Percentiles rank a stretch among this genome's conserved stretches.
These are phyloP conservation scores for Arachnomyces sp. DNA, from an alignment of 2,329 filamentous ascomycete genomes.

Conservation along the genomic window DNA sequence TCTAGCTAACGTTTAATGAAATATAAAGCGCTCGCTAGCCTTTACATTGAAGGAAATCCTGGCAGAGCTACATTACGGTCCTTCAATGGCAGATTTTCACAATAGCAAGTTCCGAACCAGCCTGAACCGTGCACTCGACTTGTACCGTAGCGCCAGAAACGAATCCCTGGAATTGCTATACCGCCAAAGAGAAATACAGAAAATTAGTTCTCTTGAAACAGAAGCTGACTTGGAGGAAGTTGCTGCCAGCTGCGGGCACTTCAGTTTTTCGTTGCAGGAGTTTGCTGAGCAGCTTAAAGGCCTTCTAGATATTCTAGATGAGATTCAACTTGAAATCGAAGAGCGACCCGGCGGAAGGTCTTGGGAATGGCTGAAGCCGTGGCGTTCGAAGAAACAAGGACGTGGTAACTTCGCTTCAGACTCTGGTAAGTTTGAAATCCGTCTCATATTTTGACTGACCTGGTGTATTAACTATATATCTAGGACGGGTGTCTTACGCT, in stretches of 20 bases:
- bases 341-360: conserved; percentile 54
- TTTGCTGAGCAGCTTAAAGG: conserved; percentile 83
- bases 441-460: too few relatives aligned
- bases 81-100: conserved; percentile 51
- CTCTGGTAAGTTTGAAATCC: conserved; percentile 17
- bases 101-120: conserved; percentile 75
- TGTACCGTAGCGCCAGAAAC: conserved; percentile 69
- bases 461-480: conserved; percentile 1
- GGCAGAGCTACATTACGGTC: conserved; percentile 73
- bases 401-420: conserved; percentile 17
- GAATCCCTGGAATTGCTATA: conserved; percentile 74
- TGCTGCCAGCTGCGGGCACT: conserved; percentile 93
- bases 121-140: conserved; percentile 65
- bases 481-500: too few relatives aligned
- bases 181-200: conserved; percentile 57
- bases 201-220: conserved; percentile 60
- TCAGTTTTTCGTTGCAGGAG: conserved; percentile 82
- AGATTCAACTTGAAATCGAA: conserved; percentile 62
- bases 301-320: conserved; percentile 76
- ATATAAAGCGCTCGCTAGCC: conserved; percentile 74
- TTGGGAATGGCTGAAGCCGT: conserved; percentile 84
- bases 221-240: conserved; percentile 96
- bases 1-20: conserved; percentile 12
- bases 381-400: conserved; percentile 39
- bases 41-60: conserved; percentile 84